Evolutionary conservation across 2,329 filamentous ascomycete species (phyloP).

Genomic region (Pleomassaria siparia): DNA sequence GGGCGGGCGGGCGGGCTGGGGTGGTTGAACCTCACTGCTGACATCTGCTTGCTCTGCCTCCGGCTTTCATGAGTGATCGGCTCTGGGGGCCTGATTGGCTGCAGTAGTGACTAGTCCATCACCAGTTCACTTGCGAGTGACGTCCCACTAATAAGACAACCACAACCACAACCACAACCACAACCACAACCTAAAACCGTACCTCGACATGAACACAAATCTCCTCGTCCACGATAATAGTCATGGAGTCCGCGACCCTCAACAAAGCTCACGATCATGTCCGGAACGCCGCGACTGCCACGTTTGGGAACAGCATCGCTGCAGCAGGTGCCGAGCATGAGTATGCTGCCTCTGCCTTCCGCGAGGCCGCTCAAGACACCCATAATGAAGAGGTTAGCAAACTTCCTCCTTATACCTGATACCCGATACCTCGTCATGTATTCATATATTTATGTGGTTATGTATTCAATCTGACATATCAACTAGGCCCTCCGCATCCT

Average conservation of each 20-base stretch:
- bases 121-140: neutral
- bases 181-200: neutral
- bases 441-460: no score
- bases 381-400: slow-evolving; percentile 56
- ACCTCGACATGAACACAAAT: slow-evolving; percentile 6
- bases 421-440: no score
- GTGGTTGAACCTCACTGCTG: neutral
- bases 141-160: slow-evolving; percentile 4
- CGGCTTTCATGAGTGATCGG: no score
- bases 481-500: slow-evolving; percentile 77
- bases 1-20: neutral
- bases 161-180: slow-evolving; percentile 8
- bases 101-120: no score
- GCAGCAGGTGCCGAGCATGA: slow-evolving; percentile 87
- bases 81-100: no score
- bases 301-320: slow-evolving; percentile 68
- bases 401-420: neutral
- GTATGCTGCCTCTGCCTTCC: slow-evolving; percentile 84
- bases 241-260: slow-evolving; percentile 71
- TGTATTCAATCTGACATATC: slow-evolving; percentile 50
- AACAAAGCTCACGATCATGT: slow-evolving; percentile 86
- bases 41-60: neutral
- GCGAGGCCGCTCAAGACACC: slow-evolving; percentile 75
- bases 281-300: slow-evolving; percentile 76
- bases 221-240: slow-evolving; percentile 2